Base-by-base conservation (phyloP, 2,329 filamentous ascomycete genomes). In the Nemania abortiva region DNA sequence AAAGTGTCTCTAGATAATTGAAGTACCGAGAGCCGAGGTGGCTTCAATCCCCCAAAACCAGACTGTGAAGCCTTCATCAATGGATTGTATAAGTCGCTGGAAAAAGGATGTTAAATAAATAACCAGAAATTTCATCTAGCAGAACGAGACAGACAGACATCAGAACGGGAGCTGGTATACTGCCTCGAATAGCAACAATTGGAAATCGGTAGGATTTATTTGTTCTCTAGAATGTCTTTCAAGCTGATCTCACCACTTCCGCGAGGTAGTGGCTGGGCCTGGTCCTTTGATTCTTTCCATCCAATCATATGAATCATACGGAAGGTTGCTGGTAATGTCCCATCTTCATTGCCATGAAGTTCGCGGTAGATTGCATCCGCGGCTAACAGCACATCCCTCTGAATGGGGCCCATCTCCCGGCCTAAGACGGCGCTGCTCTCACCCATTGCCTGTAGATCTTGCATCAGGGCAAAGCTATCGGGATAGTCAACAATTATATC, bases 221-320 rank as follows among this genome's bases (percentile, higher is more conserved):
- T 84, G 55, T 80, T 80, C 75, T 88, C 84, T 50, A 89, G 75
- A 20, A 97, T 85, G 79, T 98, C 95, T 80, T 96, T 97, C 71
- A 99, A 86, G 80, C 92, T 97, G 50, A 97, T 83, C 78, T 97
- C 86, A 10, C 93, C 96, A 72, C 91, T 97, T 0, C 96, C 96
- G 73, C 96, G 88, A 73, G 91, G 82, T 66, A 98, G 82, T 5
- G 96, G 95, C 81, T 95, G 86, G 1, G 91, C 86, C 82, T 98
- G 95, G 62, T 90, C 88, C 34, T 88, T 87, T 1, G 92, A 91
- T 73, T 95, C 92, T 79, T 95, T 97, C 96, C 96, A 99, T 0
- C 96, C 96, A 81, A 99, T 99, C 95, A 98, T 98, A 81, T 96
- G 97, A 70, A 99, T 98, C 74, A 97, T 87, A 74, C 96, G 88